Conservation (phyloP, 257 asterid species). For the Paraleonurus japonicus region DNA sequence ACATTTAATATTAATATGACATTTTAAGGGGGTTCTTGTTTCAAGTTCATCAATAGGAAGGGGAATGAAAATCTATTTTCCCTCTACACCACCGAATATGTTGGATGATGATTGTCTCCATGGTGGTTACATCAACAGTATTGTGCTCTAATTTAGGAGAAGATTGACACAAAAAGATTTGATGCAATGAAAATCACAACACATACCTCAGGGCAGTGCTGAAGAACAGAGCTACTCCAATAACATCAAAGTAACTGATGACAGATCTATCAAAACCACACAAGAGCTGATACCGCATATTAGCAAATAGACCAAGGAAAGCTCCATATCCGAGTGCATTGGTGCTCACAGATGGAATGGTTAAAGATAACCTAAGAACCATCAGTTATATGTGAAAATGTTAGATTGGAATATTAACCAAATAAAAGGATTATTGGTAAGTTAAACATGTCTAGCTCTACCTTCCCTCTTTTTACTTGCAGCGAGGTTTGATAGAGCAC, state of each 20-base stretch:
- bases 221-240: conserved; percentile 77
- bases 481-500: conserved; percentile 69
- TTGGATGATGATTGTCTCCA: too few relatives aligned
- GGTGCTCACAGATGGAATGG: conserved; percentile 74
- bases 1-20: conserved; percentile 1
- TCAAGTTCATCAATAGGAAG: too few relatives aligned
- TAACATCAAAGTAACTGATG: conserved; percentile 78
- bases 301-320: conserved; percentile 91
- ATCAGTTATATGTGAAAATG: conserved; percentile 4
- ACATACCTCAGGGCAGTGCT: conserved; percentile 84
- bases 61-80: too few relatives aligned
- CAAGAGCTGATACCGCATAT: conserved; percentile 84
- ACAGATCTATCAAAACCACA: conserved; percentile 82
- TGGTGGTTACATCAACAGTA: too few relatives aligned
- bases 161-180: too few relatives aligned
- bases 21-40: not conserved
- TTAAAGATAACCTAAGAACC: conserved; percentile 70
- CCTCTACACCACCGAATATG: too few relatives aligned
- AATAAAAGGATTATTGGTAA: not conserved
- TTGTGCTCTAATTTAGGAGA: too few relatives aligned
- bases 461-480: conserved; percentile 95
- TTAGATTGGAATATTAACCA: conserved; percentile 12
- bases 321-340: conserved; percentile 98
- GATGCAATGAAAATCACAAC: not conserved
- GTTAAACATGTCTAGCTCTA: conserved; percentile 31